Base-by-base conservation (phyloP, 768 basidiomycete genomes). In the Mycena latifolia region DNA sequence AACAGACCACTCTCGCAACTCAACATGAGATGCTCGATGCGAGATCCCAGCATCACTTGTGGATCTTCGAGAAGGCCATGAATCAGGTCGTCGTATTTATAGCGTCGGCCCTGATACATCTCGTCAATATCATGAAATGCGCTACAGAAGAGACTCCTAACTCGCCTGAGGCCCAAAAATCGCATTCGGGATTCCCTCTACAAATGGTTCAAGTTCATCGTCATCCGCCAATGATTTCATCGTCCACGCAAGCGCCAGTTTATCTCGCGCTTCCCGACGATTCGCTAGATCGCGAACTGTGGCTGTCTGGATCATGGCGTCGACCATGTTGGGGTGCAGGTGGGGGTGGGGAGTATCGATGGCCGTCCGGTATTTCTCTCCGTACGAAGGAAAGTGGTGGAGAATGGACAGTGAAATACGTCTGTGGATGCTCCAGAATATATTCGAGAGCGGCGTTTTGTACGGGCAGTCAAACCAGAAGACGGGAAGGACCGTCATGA, bases 1-100 rank as follows among this genome's bases (percentile, higher is more conserved):
- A 70, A 43, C 10, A 70, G 61, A 29, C 69, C 69, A 24, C 61
- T 70, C 27, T 70, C 61, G 43, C 69, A 70, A 58, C 69, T 66
- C 31, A 55, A 37, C 51, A 70, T 33, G 25, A 70, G 61, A 35
- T 70, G 65, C 65, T 70, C 69, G 31, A 70, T 66, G 20, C 69
- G 61, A 11, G 56, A 59, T 8, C 69, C 69, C n/a, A 70, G 52
- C 12, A 59, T 47, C 7, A 70, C 65, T 2, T 55, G 20, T 0
- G 43, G 51, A 31, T 70, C 41, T 14, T 43, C 56, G 29, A 70
- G 63, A 8, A 70, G 65, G n/a, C 69, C 65, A 18, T 46, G 56
- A 11, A 70, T 66, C n/a, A 66, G 57, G 50, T 66, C 55, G 61
- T 70, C 69, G 58, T 70, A 70, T 48, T 70, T 70, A 0, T 47